Conservation (phyloP, 2,329 filamentous ascomycete species). For the Cladophialophora yegresii region DNA sequence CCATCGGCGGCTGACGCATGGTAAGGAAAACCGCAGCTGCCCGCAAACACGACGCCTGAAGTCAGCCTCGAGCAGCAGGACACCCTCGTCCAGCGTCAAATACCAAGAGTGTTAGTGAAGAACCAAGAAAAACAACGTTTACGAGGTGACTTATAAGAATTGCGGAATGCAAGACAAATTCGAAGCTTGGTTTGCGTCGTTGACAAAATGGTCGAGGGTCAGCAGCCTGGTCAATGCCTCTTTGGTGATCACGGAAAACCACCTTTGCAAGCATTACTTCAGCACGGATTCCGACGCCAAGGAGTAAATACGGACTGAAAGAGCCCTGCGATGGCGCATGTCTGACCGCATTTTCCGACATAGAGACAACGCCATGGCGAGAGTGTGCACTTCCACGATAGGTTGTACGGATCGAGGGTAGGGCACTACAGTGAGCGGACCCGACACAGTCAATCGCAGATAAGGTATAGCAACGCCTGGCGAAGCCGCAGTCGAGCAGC, state of each 20-base stretch:
- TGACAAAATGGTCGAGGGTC: not conserved
- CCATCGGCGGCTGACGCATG: not conserved
- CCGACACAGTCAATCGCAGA: not conserved
- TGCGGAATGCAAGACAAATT: not conserved
- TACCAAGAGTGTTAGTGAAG: constrained; percentile 1
- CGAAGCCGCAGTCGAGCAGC: not conserved
- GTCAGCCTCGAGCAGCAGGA: not conserved
- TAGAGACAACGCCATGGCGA: not conserved
- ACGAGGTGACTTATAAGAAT: constrained; percentile 3
- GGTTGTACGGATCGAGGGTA: not conserved
- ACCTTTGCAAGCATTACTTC: not conserved
- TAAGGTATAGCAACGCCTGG: not conserved
- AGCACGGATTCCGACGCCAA: not conserved
- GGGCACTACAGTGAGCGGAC: not conserved
- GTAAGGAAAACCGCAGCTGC: not conserved
- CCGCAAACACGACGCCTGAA: not conserved
- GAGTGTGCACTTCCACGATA: not conserved
- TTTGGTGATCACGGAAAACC: not conserved
- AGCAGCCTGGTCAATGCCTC: not conserved
- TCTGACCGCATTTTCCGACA: not conserved
- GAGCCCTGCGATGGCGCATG: not conserved
- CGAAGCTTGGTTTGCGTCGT: not conserved
- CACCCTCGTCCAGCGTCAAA: not conserved
- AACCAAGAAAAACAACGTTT: not conserved
- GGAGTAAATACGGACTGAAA: not conserved